Conservation (phyloP, 352 stramenopile genomes). For the Phytopythium oedochilum region DNA sequence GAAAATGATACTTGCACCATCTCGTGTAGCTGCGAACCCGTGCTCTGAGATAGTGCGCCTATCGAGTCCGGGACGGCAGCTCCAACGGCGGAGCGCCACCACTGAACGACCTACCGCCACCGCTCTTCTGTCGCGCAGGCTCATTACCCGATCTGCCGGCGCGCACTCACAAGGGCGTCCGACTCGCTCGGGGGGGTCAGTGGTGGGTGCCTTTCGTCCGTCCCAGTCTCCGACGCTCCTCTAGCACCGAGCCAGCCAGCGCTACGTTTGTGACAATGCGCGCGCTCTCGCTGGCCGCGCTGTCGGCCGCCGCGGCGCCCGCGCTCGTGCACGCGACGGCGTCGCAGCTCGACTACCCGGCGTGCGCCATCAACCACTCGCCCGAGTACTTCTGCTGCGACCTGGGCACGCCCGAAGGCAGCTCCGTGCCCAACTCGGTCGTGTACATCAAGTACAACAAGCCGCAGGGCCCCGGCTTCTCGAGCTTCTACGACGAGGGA, state of each 20-base stretch:
- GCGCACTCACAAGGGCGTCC: constrained; percentile 9
- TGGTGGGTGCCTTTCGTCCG: constrained; percentile 4
- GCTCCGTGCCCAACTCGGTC: constrained; percentile 22
- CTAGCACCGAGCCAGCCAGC: constrained; percentile 3
- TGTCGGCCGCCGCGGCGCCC: constrained; percentile 13
- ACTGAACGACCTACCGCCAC: no score
- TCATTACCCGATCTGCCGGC: constrained; percentile 21
- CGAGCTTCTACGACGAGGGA: constrained; percentile 57
- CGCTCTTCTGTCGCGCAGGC: no score
- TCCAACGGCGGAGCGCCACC: no score
- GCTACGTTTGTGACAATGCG: background rate
- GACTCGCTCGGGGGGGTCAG: constrained; percentile 5
- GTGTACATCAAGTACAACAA: constrained; percentile 65
- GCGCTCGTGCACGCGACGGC: constrained; percentile 29
- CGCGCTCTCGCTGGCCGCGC: constrained; percentile 5
- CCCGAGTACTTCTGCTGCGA: constrained; percentile 61
- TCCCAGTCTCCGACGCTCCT: background rate
- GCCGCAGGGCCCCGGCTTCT: constrained; percentile 33
- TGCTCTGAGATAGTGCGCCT: no score
- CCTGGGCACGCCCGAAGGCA: constrained; percentile 22
- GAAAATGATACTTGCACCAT: no score
- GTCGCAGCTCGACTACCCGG: constrained; percentile 49
- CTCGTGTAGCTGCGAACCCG: no score
- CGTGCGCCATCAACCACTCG: constrained; percentile 53
- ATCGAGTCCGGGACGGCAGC: no score